Conservation (phyloP, 2,329 filamentous ascomycete species). For the Aspergillus puulaauensis region DNA sequence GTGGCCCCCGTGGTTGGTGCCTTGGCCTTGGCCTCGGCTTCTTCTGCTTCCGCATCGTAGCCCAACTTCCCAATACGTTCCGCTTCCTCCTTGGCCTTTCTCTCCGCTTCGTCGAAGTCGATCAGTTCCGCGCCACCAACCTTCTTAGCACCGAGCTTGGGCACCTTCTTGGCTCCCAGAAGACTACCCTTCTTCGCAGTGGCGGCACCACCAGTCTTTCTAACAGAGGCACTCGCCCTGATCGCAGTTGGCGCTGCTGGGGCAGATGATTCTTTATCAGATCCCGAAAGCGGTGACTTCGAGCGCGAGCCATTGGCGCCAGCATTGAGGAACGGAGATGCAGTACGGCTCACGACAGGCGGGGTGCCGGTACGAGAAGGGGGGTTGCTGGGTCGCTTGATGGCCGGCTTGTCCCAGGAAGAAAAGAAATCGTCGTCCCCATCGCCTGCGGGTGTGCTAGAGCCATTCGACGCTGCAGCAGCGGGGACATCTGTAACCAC, state of each 20-base stretch:
- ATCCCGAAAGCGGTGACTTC: slow-evolving; percentile 72
- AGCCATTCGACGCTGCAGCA: slow-evolving; percentile 61
- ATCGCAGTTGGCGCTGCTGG: slow-evolving; percentile 62
- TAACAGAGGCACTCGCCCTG: slow-evolving; percentile 74
- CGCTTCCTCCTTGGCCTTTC: slow-evolving; percentile 94
- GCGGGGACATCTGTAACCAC: slow-evolving; percentile 72
- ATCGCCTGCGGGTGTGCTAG: slow-evolving; percentile 77
- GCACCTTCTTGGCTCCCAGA: slow-evolving; percentile 77
- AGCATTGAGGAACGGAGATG: slow-evolving; percentile 86
- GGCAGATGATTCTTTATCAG: slow-evolving; percentile 51
- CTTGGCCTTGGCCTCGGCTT: slow-evolving; percentile 38
- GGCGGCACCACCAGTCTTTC: slow-evolving; percentile 65
- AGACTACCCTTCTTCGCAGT: slow-evolving; percentile 80
- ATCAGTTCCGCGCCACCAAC: slow-evolving; percentile 71
- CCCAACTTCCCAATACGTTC: slow-evolving; percentile 93
- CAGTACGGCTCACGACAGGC: slow-evolving; percentile 73
- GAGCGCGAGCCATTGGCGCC: slow-evolving; percentile 68
- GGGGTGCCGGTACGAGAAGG: slow-evolving; percentile 87
- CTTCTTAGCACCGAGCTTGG: slow-evolving; percentile 92
- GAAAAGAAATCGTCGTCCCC: slow-evolving; percentile 95
- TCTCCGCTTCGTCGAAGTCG: slow-evolving; percentile 96
- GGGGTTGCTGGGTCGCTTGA: slow-evolving; percentile 94
- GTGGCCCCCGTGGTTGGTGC: slow-evolving; percentile 50
- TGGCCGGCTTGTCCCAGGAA: slow-evolving; percentile 96
- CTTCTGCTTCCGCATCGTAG: slow-evolving; percentile 88